These are phyloP conservation scores for Saturnispora bothae DNA, from an alignment of 805 yeast genomes.

Conservation along the genomic window DNA sequence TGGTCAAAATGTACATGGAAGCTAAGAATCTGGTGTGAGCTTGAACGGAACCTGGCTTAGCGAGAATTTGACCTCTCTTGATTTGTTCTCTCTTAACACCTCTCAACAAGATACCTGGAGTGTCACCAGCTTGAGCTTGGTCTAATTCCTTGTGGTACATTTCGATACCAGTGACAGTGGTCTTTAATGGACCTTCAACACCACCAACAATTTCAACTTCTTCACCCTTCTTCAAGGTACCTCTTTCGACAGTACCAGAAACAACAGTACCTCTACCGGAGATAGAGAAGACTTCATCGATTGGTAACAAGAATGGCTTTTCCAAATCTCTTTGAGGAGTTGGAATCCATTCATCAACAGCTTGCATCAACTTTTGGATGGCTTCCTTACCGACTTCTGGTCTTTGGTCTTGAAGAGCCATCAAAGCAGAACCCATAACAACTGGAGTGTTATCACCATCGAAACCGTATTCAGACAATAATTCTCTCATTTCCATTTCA, in stretches of 20 bases:
- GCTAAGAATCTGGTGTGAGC: conserved; percentile 92
- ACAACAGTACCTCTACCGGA: conserved; percentile 99
- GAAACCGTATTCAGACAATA: conserved; percentile 81
- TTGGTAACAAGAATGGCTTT: conserved; percentile 92
- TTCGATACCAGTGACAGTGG: conserved; percentile 96
- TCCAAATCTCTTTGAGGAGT: conserved; percentile 95
- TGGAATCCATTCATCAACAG: conserved; percentile 91
- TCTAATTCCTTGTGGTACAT: conserved; percentile 99
- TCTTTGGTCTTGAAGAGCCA: conserved; percentile 81
- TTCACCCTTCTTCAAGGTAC: conserved; percentile 94
- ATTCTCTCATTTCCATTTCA: conserved; percentile 99
- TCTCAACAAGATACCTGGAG: conserved; percentile 94
- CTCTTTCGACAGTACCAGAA: conserved; percentile 98
- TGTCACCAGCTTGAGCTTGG: conserved; percentile 97
- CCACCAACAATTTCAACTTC: conserved; percentile 95
- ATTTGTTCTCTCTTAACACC: conserved; percentile 97
- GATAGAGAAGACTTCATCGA: conserved; percentile 94
- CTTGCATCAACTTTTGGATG: conserved; percentile 72
- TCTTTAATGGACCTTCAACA: conserved; percentile 77
- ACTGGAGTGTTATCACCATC: conserved; percentile 99
- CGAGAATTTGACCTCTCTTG: conserved; percentile 93
- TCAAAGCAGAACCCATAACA: conserved; percentile 95
- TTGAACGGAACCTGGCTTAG: conserved; percentile 85
- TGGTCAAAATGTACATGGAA: conserved; percentile 82
- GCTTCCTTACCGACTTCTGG: conserved; percentile 91